Evolutionary conservation across 2,329 filamentous ascomycete species (phyloP).

Genomic region (Claviceps pazoutovae): DNA sequence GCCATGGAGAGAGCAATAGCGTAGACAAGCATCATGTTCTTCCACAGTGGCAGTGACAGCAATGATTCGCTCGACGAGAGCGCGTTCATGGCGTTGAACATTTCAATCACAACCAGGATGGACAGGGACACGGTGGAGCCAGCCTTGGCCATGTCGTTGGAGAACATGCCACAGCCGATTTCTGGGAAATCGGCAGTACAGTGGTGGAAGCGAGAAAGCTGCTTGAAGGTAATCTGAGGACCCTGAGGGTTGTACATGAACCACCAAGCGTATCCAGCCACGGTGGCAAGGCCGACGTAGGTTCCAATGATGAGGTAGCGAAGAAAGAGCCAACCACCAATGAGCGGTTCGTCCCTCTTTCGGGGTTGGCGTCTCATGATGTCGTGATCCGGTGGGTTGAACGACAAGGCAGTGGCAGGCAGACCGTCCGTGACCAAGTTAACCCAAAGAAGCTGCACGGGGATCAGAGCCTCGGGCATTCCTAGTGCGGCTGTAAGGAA

Average conservation of each 20-base stretch:
- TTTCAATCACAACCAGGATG: conserved; percentile 91
- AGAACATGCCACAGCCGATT: conserved; percentile 87
- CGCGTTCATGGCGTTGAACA: conserved; percentile 98
- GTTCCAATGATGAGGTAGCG: conserved; percentile 91
- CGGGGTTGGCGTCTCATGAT: conserved; percentile 89
- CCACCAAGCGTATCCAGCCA: conserved; percentile 98
- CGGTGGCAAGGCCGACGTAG: conserved; percentile 89
- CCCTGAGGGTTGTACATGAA: conserved; percentile 92
- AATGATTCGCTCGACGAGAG: conserved; percentile 91
- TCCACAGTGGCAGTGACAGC: conserved; percentile 86
- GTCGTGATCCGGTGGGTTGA: conserved; percentile 97
- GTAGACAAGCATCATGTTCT: conserved; percentile 96
- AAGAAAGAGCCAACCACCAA: conserved; percentile 94
- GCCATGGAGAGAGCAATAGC: conserved; percentile 88
- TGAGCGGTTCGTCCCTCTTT: conserved; percentile 83
- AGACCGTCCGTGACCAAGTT: conserved; percentile 96
- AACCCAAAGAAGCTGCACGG: conserved; percentile 95
- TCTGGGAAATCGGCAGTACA: conserved; percentile 76
- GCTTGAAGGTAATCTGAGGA: conserved; percentile 80
- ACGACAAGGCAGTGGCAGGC: conserved; percentile 87
- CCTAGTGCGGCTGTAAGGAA: conserved; percentile 92
- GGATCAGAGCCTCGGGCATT: conserved; percentile 94
- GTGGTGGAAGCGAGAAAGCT: conserved; percentile 85
- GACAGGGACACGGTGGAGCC: conserved; percentile 89
- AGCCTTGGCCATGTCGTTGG: conserved; percentile 70